Percentiles rank a stretch among this genome's conserved stretches.
phyloP scores from a whole-genome alignment of 805 yeast genomes.

The Myxozyma vanderwaltii region DNA sequence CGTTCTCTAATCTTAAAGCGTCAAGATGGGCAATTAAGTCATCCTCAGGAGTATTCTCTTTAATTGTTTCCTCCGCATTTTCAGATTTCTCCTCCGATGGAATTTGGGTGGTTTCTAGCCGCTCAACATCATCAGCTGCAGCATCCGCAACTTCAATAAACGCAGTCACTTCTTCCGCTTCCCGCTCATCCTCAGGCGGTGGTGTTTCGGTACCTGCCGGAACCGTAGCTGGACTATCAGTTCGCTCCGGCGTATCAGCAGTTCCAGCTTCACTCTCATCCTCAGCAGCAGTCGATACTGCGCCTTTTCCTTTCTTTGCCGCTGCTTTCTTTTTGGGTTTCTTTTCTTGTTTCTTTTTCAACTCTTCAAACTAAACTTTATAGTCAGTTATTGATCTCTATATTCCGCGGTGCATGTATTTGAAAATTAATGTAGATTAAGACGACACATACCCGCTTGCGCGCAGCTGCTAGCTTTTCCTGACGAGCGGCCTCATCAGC shows the following conservation, averaged over 20 bases:
- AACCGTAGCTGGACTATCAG: slow-evolving; percentile 17
- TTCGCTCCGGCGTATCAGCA: slow-evolving; percentile 18
- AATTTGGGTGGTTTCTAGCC: slow-evolving; percentile 20
- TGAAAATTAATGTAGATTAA: neutral
- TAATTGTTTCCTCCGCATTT: neutral
- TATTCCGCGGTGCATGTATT: neutral
- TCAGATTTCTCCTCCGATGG: slow-evolving; percentile 37
- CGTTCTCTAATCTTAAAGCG: slow-evolving; percentile 21
- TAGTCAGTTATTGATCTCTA: neutral
- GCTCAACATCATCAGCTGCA: slow-evolving; percentile 45
- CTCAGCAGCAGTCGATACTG: slow-evolving; percentile 2
- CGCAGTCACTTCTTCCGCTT: slow-evolving; percentile 37
- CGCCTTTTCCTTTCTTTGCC: slow-evolving; percentile 12
- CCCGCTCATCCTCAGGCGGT: slow-evolving; percentile 39
- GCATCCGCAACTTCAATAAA: slow-evolving; percentile 51
- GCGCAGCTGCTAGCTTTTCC: slow-evolving; percentile 71
- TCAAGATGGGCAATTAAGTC: slow-evolving; percentile 4
- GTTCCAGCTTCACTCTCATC: slow-evolving; percentile 2
- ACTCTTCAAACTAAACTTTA: slow-evolving; percentile 54
- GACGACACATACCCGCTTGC: slow-evolving; percentile 54
- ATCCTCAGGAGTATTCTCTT: neutral
- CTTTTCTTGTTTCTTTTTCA: slow-evolving; percentile 61
- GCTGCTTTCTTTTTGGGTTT: slow-evolving; percentile 39
- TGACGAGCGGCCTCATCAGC: slow-evolving; percentile 46
- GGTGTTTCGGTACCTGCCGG: slow-evolving; percentile 31